These are phyloP conservation scores for Craterostigma plantagineum DNA, from an alignment of 257 asterid genomes.

Conservation along the genomic window DNA sequence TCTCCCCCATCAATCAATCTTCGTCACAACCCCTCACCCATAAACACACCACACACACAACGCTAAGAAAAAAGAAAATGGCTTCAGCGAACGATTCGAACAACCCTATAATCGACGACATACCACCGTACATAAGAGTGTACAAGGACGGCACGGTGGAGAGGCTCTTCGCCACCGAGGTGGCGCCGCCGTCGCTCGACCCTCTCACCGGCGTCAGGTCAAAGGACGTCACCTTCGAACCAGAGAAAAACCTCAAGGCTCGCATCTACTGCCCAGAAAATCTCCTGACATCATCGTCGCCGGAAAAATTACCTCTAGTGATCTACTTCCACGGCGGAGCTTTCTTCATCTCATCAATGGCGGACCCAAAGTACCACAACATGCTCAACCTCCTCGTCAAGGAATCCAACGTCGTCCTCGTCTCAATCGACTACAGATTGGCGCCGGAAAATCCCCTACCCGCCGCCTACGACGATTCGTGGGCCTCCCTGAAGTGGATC, in stretches of 20 bases:
- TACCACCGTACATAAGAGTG: slow-evolving; percentile 10
- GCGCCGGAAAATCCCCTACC: slow-evolving; percentile 43
- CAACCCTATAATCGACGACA: slow-evolving; percentile 2
- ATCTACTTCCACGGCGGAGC: slow-evolving; percentile 28
- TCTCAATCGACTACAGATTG: slow-evolving; percentile 21
- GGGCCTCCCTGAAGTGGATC: slow-evolving; percentile 25
- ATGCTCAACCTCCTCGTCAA: slow-evolving; percentile 10
- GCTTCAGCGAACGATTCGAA: too few relatives aligned
- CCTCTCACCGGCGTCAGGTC: slow-evolving; percentile 20
- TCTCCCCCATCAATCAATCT: too few relatives aligned
- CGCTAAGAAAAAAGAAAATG: too few relatives aligned
- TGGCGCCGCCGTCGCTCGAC: slow-evolving; percentile 18
- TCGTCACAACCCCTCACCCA: too few relatives aligned
- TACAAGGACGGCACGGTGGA: slow-evolving; percentile 16
- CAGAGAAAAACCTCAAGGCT: slow-evolving; percentile 10
- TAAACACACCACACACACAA: too few relatives aligned
- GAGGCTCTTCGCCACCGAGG: background rate
- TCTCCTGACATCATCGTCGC: too few relatives aligned
- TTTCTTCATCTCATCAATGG: slow-evolving; percentile 17
- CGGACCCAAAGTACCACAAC: slow-evolving; percentile 2
- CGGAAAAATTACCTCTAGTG: slow-evolving; percentile 17
- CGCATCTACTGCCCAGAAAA: slow-evolving; percentile 27
- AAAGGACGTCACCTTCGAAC: slow-evolving; percentile 16
- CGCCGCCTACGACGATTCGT: slow-evolving; percentile 25
- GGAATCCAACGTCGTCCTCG: slow-evolving; percentile 8